Evolutionary conservation across 257 asterid species (phyloP).

Genomic region (Plectranthus barbatus): DNA sequence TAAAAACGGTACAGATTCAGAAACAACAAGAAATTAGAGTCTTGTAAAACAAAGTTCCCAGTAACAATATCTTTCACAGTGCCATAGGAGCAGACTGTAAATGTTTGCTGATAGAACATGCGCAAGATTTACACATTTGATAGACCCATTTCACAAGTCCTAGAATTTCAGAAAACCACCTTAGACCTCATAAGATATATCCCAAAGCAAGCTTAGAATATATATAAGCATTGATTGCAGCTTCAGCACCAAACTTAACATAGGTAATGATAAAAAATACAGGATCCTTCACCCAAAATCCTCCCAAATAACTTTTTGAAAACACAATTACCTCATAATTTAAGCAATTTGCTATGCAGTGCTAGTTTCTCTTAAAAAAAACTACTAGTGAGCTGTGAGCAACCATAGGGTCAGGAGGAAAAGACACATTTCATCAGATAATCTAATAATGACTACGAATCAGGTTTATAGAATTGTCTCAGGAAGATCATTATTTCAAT

Average conservation of each 20-base stretch:
- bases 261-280: background rate
- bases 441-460: background rate
- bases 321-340: background rate
- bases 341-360: background rate
- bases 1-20: background rate
- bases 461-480: background rate
- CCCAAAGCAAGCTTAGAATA: background rate
- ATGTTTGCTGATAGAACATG: background rate
- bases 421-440: background rate
- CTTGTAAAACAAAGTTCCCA: background rate
- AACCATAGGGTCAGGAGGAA: background rate
- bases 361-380: background rate
- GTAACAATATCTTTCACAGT: background rate
- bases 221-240: background rate
- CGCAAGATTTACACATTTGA: background rate
- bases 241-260: background rate
- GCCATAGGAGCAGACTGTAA: background rate
- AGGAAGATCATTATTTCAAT: background rate
- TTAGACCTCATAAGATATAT: background rate
- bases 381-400: background rate
- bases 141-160: background rate
- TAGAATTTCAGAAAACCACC: background rate
- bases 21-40: background rate
- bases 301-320: no score
- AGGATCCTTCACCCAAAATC: background rate